Conservation (phyloP, 2,329 filamentous ascomycete genomes). For the Harringtonia lauricola region DNA sequence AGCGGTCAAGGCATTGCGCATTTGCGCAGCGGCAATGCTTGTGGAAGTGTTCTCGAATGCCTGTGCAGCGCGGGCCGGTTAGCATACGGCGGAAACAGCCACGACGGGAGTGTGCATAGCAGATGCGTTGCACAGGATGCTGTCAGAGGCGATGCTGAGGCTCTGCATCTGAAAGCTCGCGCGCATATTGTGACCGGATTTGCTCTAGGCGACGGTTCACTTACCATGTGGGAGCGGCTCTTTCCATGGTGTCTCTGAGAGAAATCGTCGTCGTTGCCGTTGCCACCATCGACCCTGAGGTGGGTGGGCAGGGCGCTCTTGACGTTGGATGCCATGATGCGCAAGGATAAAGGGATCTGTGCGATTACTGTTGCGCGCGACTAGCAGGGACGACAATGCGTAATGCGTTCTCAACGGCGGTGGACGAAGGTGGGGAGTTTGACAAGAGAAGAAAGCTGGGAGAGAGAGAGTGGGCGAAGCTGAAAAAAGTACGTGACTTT, state of each 20-base stretch:
- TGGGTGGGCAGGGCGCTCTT: slow-evolving; percentile 75
- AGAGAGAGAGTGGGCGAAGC: too few relatives aligned
- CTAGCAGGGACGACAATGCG: too few relatives aligned
- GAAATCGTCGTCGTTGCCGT: slow-evolving; percentile 36
- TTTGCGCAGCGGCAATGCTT: slow-evolving; percentile 94
- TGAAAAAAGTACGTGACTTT: too few relatives aligned
- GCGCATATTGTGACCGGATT: neutral
- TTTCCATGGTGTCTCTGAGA: slow-evolving; percentile 68
- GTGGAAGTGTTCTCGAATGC: slow-evolving; percentile 99
- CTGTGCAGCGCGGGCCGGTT: slow-evolving; percentile 33
- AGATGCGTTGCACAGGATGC: too few relatives aligned
- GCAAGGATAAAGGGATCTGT: neutral
- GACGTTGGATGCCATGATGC: slow-evolving; percentile 54
- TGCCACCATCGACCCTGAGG: slow-evolving; percentile 52
- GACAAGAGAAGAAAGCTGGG: too few relatives aligned
- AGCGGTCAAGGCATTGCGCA: slow-evolving; percentile 94
- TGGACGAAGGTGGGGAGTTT: too few relatives aligned
- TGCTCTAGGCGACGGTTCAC: slow-evolving; percentile 33
- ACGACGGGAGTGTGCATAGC: too few relatives aligned
- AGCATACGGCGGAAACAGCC: too few relatives aligned
- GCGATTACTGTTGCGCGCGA: too few relatives aligned
- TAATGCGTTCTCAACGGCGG: too few relatives aligned
- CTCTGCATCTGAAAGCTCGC: too few relatives aligned
- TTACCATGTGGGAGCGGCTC: slow-evolving; percentile 73
- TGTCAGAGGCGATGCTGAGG: too few relatives aligned